Conservation (phyloP, 495 filamentous ascomycete species). For the Glonium stellatum region DNA sequence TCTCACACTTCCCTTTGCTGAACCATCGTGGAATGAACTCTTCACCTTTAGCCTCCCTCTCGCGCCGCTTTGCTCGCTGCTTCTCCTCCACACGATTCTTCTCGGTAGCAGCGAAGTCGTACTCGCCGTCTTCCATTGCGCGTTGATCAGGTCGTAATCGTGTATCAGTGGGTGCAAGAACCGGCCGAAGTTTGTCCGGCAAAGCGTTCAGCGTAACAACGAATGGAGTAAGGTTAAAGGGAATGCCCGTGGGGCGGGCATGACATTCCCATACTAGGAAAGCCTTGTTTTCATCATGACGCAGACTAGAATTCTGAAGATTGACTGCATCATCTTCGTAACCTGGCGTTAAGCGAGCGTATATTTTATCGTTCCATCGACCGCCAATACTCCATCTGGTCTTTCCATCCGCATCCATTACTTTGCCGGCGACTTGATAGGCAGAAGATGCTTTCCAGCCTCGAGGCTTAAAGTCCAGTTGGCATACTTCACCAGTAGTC, state of each 20-base stretch:
- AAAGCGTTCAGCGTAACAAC: constrained; percentile 88
- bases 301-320: constrained; percentile 1
- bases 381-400: constrained; percentile 85
- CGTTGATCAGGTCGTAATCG: constrained; percentile 86
- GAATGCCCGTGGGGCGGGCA: constrained; percentile 70
- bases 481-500: constrained; percentile 84
- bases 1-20: constrained; percentile 55
- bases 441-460: constrained; percentile 92
- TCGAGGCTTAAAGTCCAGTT: constrained; percentile 90
- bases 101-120: constrained; percentile 84
- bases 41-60: constrained; percentile 67
- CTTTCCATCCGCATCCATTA: constrained; percentile 64
- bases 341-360: constrained; percentile 85
- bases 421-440: constrained; percentile 78
- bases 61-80: constrained; percentile 69
- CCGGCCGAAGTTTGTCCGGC: constrained; percentile 61
- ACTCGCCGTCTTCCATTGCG: constrained; percentile 98
- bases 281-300: constrained; percentile 54
- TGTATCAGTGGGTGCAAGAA: constrained; percentile 87
- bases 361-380: constrained; percentile 95
- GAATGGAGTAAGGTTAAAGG: constrained; percentile 96
- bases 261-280: constrained; percentile 91
- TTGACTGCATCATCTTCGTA: constrained; percentile 69
- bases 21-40: constrained; percentile 87
- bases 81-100: constrained; percentile 95